Base-by-base conservation (phyloP, 1,284 basidiomycete genomes). In the Malassezia yamatoensis region DNA sequence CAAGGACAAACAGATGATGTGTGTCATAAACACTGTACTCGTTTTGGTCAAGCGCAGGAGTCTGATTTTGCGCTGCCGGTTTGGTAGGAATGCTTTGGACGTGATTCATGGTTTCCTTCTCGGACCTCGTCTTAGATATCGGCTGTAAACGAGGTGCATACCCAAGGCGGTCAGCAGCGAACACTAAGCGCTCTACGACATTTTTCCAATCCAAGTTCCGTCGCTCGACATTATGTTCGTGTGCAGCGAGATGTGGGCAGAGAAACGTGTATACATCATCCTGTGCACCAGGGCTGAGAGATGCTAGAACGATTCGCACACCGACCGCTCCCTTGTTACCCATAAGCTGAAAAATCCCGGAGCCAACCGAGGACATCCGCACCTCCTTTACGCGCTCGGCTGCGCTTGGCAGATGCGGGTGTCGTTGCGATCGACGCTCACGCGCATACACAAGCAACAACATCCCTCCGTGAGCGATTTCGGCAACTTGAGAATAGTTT, bases 321-420 rank as follows among this genome's bases (percentile, higher is more conserved):
- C 87, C 91, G 2, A 94, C 90, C 0, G 88, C 91, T 24, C 89
- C 90, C 76, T 98, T 98, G 78, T 96, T 96, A 11, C 89, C 89
- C 86, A 96, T 87, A 61, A 77, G 20, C 3, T 66, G 63, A 3
- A 62, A 67, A 4, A 75, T 38, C 15, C 77, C 77, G 5, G 69
- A 71, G 2, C 70, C 74, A 2, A 69, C 75, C 5, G 58, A 67
- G 6, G 67, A 60, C 10, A 67, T 62, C 21, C 70, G 55, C 41
- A 73, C 62, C 54, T 74, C 72, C 50, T 59, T 67, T 54, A 72
- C 63, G 20, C 69, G 64, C 41, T 58, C 44, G 5, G 64, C 67
- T 13, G 58, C 63, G 24, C 85, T 85, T 9, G 81, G 68, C 5
- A 52, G 45, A 8, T n/a, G 15, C 11, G 32, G 8, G 32, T 16